Evolutionary conservation across 495 filamentous ascomycete genomes (phyloP).

Genomic region (Darksidea phi): DNA sequence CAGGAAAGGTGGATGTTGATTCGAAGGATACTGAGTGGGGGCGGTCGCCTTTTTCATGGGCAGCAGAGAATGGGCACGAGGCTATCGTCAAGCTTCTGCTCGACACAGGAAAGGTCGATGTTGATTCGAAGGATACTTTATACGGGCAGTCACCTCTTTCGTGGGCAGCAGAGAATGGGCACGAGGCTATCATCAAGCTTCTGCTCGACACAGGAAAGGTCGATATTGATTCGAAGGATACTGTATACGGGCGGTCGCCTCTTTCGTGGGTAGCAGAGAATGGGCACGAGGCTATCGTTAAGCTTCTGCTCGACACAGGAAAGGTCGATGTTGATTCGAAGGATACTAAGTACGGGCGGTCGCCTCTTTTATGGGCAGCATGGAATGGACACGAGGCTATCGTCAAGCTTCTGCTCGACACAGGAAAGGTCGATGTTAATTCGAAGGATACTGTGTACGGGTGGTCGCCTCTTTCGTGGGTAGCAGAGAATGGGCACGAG

Average conservation of each 20-base stretch:
- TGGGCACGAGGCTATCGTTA: neutral
- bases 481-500: neutral
- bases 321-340: too few relatives aligned
- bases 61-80: too few relatives aligned
- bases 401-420: neutral
- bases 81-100: too few relatives aligned
- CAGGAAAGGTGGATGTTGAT: too few relatives aligned
- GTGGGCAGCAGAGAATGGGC: neutral
- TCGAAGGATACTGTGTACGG: neutral
- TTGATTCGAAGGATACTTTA: neutral
- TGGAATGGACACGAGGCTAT: neutral
- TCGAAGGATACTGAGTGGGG: too few relatives aligned
- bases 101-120: too few relatives aligned
- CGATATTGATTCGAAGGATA: neutral
- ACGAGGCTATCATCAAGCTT: neutral
- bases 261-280: neutral
- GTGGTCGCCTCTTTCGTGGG: neutral
- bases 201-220: neutral
- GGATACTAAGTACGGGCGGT: neutral
- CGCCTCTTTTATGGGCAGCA: neutral
- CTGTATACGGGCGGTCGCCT: neutral
- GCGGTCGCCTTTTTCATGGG: too few relatives aligned
- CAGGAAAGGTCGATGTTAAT: too few relatives aligned
- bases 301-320: neutral
- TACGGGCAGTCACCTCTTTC: neutral